Evolutionary conservation across 2,329 filamentous ascomycete genomes (phyloP), one percentile per base, ranked within the genome.

Genomic region (Calonectria fujianensis): DNA sequence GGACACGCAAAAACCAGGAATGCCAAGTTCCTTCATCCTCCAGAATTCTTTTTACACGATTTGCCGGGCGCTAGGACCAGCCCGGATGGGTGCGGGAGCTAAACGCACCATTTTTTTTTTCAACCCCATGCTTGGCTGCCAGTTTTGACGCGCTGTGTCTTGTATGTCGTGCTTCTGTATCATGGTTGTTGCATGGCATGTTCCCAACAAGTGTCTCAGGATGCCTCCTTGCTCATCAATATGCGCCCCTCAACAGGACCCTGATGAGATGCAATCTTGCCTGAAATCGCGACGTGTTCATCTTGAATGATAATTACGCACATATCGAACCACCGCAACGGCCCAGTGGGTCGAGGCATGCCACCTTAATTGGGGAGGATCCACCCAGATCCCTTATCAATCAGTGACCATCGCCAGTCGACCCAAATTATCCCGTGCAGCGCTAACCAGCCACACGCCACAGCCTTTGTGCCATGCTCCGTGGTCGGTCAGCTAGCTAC

Each of bases 401-500:
- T 61, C 57, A 61, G 57, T 61, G 57, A 61, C 32, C 57, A 61
- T 61, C 57, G 32, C 57, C 57, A 61, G 57, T 61, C n/a, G 57
- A 39, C 57, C 57, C 57, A 61, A 39, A 61, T 61, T 61, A 61
- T 61, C 32, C 57, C 57, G n/a, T 39, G 57, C 32, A 39, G 57
- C 57, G 57, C 57, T 61, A 61, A 61, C 57, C 57, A 61, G 57
- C 57, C 57, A 61, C 57, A 45, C 57, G 57, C 57, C 57, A 61
- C 57, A 61, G n/a, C 18, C 8, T 2, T 13, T 59, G 57, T 59
- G 32, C 35, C 57, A 27, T 61, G 57, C 35, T 39, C 57, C 57
- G 35, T 61, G 57, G 32, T 61, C 57, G 31, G 54, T 59, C 51
- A 20, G n/a, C 37, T 32, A 24, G 35, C 11, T 35, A 10, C 57